A percentile compares a stretch with the other conserved stretches of the same genome.
phyloP scores from a whole-genome alignment of 2,329 filamentous ascomycete genomes.

The Hypoxylon sp. region DNA sequence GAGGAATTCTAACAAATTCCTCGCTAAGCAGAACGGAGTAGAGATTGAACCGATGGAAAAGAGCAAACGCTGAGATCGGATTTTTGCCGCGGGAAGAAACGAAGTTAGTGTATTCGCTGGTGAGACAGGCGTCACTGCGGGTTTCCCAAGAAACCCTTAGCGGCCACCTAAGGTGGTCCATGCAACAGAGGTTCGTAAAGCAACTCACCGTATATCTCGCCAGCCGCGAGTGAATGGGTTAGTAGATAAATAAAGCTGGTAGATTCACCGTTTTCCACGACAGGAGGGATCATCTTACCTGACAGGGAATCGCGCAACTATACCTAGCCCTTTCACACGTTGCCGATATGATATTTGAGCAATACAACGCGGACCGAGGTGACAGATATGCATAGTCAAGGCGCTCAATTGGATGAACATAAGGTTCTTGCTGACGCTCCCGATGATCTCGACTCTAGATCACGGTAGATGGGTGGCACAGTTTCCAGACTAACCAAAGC shows the following conservation, averaged over 20 bases:
- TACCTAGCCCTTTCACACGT: slow-evolving; percentile 26
- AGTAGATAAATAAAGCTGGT: slow-evolving; percentile 22
- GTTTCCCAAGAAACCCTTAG: slow-evolving; percentile 11
- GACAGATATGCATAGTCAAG: slow-evolving; percentile 27
- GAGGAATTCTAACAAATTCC: background rate
- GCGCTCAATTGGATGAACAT: slow-evolving; percentile 21
- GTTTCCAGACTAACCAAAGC: slow-evolving; percentile 11
- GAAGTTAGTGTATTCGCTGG: slow-evolving; percentile 11
- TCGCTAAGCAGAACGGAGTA: background rate
- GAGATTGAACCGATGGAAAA: slow-evolving; percentile 5
- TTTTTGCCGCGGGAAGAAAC: slow-evolving; percentile 7
- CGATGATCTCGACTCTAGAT: slow-evolving; percentile 23
- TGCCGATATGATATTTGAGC: slow-evolving; percentile 25
- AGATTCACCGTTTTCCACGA: slow-evolving; percentile 16
- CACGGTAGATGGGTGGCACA: slow-evolving; percentile 27
- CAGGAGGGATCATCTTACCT: slow-evolving; percentile 28
- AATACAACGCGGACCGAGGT: slow-evolving; percentile 30
- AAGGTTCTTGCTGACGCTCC: slow-evolving; percentile 27
- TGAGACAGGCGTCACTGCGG: background rate
- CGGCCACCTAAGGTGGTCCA: slow-evolving; percentile 18
- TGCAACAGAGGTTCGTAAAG: slow-evolving; percentile 8
- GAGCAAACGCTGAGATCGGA: slow-evolving; percentile 7
- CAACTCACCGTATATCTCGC: slow-evolving; percentile 12
- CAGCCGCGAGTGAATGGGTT: slow-evolving; percentile 7
- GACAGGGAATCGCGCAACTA: slow-evolving; percentile 32